Conservation (phyloP, 1,284 basidiomycete genomes). For the Marasmius fiardii region DNA sequence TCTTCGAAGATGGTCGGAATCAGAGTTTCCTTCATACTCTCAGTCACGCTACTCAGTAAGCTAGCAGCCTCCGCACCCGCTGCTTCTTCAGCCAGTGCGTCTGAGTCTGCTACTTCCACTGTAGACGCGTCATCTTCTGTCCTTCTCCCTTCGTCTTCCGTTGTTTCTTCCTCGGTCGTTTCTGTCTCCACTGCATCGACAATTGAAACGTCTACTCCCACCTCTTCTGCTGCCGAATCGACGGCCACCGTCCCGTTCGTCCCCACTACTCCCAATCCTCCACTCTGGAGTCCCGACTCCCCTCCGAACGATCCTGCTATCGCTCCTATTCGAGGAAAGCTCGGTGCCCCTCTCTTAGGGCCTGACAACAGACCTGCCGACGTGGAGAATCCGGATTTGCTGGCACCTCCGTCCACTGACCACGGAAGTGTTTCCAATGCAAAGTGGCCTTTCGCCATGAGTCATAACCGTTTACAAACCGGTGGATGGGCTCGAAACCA, state of each 20-base stretch:
- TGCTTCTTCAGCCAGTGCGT: not conserved
- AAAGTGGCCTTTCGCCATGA: slow-evolving; percentile 71
- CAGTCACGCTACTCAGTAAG: slow-evolving; percentile 1
- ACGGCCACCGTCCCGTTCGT: slow-evolving; percentile 43
- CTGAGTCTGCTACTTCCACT: not conserved
- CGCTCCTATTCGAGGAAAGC: slow-evolving; percentile 34
- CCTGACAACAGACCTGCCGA: slow-evolving; percentile 52
- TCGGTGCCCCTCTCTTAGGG: slow-evolving; percentile 53
- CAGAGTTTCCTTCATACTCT: slow-evolving; percentile 4
- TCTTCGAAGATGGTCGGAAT: not conserved
- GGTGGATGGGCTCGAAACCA: slow-evolving; percentile 76
- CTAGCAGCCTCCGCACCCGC: slow-evolving; percentile 7
- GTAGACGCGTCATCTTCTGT: not conserved
- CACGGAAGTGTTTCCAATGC: slow-evolving; percentile 62
- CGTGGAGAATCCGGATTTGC: slow-evolving; percentile 55
- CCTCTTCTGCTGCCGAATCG: slow-evolving; percentile 6
- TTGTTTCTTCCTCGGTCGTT: not conserved
- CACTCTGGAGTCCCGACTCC: slow-evolving; percentile 29
- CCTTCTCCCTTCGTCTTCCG: not conserved
- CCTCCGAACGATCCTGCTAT: slow-evolving; percentile 26
- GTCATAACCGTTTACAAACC: slow-evolving; percentile 64
- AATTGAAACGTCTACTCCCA: not conserved
- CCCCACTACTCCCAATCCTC: slow-evolving; percentile 48
- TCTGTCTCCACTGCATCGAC: not conserved
- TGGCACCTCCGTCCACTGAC: slow-evolving; percentile 69